A percentile compares a stretch with the other conserved stretches of the same genome.
These are phyloP conservation scores for Podila minutissima DNA, from an alignment of 192 early-diverging fungal species.

Conservation along the genomic window DNA sequence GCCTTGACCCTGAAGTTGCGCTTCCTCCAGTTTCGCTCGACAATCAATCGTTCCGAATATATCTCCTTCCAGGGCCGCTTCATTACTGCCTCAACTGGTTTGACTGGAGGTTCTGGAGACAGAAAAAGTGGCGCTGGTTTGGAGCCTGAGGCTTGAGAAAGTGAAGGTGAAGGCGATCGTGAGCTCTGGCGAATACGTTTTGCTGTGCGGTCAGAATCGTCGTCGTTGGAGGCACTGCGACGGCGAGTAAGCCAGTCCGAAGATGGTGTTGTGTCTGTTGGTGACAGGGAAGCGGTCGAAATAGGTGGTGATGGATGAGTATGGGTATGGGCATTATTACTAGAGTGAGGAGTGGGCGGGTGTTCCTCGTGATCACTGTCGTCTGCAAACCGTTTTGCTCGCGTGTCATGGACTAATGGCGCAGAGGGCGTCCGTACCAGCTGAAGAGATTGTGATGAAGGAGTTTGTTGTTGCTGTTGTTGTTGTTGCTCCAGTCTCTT, in stretches of 20 bases:
- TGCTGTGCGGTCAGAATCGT: constrained; percentile 9
- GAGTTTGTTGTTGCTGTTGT: neutral
- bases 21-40: constrained; percentile 95
- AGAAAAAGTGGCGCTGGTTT: constrained; percentile 38
- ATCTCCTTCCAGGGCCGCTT: constrained; percentile 94
- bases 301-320: constrained; percentile 31
- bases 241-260: constrained; percentile 29
- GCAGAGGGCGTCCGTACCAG: too few relatives aligned
- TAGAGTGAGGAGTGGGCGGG: neutral
- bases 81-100: constrained; percentile 16
- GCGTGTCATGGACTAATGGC: constrained; percentile 6
- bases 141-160: constrained; percentile 1
- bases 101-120: constrained; percentile 38
- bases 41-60: constrained; percentile 90
- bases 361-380: constrained; percentile 22
- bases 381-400: neutral
- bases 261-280: constrained; percentile 20
- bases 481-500: constrained; percentile 17
- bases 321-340: neutral
- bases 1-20: constrained; percentile 72
- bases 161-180: constrained; percentile 23
- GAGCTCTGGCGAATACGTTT: constrained; percentile 40
- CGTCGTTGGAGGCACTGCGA: constrained; percentile 30
- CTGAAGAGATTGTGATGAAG: neutral
- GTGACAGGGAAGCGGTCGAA: constrained; percentile 39